Base-by-base conservation (phyloP, 352 stramenopile species). In the Peronospora tabacina region DNA sequence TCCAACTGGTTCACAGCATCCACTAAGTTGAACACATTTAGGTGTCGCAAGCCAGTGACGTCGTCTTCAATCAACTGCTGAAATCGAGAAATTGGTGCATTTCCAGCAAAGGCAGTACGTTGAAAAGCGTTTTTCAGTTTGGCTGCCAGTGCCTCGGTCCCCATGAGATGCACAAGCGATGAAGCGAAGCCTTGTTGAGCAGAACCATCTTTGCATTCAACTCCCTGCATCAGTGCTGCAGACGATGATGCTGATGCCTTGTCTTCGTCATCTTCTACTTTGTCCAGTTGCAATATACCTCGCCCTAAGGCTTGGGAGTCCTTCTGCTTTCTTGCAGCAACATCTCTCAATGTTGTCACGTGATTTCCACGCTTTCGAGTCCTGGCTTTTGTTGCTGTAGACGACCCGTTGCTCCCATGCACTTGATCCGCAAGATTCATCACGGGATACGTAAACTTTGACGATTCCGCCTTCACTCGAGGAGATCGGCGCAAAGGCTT, bases 41-140 rank as follows among this genome's bases (percentile, higher is more conserved):
- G 37, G 11, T 65, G 45, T 2, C 60, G 36, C 12, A 81, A 36
- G 0, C 58, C 62, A 1, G 34, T 55, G 26, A 54, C 15, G n/a
- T 63, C 26, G 28, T 75, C 60, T 10, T 37, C n/a, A 2, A 71
- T 44, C 0, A 82, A n/a, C 6, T 48, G n/a, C 7, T 70, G 36
- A 19, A 82, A 74, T 0, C 70, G 68, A 38, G 42, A 44, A n/a
- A 66, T 29, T 0, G 59, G 38, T 0, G 51, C 61, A 37, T 72
- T 26, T 7, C 63, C 52, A 5, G 34, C 48, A 49, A 67, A 55
- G 3, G 45, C 10, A 8, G 35, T 22, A 22, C 19, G 15, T 15
- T 58, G 44, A 45, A 66, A 77, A 15, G 56, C 47, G 2, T 12
- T 8, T 46, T 75, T 62, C 30, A 79, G 42, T 22, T 50, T 47